Percentiles rank a stretch among this genome's conserved stretches.
phyloP scores from a whole-genome alignment of 2,329 filamentous ascomycete species.

The Sclerotinia minor region DNA sequence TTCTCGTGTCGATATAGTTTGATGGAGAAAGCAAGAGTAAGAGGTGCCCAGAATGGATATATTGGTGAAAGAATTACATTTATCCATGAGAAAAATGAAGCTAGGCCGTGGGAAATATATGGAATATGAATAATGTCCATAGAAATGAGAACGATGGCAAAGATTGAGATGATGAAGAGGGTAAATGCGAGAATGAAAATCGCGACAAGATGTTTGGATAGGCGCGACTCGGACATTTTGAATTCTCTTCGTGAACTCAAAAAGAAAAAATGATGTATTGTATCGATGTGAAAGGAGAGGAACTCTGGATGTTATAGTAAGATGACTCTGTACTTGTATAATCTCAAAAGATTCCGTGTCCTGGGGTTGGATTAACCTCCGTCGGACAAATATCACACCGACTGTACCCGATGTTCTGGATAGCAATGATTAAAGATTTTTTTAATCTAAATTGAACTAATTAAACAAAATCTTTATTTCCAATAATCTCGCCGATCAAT shows the following conservation, averaged over 20 bases:
- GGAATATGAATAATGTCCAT: constrained; percentile 1
- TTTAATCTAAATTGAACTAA: too few relatives aligned
- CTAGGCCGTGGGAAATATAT: not conserved
- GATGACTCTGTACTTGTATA: not conserved
- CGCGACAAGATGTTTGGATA: not conserved
- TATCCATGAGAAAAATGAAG: not conserved
- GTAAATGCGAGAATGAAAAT: not conserved
- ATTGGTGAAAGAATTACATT: not conserved
- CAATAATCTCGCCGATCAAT: too few relatives aligned
- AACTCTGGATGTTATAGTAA: not conserved
- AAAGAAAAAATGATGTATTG: too few relatives aligned
- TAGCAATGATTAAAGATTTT: too few relatives aligned
- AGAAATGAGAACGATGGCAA: not conserved
- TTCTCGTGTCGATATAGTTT: not conserved
- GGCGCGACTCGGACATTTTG: not conserved
- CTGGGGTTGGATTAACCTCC: too few relatives aligned
- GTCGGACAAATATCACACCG: too few relatives aligned
- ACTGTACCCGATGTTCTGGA: too few relatives aligned
- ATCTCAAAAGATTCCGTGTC: too few relatives aligned
- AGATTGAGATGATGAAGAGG: not conserved
- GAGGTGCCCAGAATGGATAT: constrained; percentile 2
- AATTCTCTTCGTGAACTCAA: too few relatives aligned
- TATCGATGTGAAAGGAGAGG: not conserved
- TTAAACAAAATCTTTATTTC: too few relatives aligned
- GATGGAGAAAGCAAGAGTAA: not conserved